phyloP scores from a whole-genome alignment of 2,329 filamentous ascomycete species.

The Davidsoniella virescens region DNA sequence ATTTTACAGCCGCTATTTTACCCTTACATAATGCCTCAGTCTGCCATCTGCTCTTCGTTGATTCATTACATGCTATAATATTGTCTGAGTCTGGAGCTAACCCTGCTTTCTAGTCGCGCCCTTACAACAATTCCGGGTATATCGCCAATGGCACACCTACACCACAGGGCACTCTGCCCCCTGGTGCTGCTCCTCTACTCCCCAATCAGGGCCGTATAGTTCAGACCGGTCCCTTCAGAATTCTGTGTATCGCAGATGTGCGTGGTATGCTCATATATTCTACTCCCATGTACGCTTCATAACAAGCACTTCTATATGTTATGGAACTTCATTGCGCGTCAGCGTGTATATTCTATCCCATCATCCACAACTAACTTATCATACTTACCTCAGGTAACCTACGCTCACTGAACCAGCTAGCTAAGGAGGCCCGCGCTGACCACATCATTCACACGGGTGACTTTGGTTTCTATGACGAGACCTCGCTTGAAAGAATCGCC shows the following conservation, averaged over 20 bases:
- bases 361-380: slow-evolving; percentile 13
- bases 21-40: no score
- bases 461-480: slow-evolving; percentile 97
- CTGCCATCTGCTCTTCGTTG: no score
- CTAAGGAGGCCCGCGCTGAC: slow-evolving; percentile 84
- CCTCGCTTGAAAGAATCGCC: slow-evolving; percentile 87
- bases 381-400: slow-evolving; percentile 54
- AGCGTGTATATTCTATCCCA: neutral
- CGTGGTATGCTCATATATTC: slow-evolving; percentile 34
- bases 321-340: neutral
- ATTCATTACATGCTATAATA: no score
- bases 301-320: neutral
- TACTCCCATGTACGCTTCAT: no score
- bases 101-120: slow-evolving; percentile 22
- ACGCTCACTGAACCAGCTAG: slow-evolving; percentile 87
- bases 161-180: slow-evolving; percentile 20
- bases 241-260: slow-evolving; percentile 57
- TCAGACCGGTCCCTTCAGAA: slow-evolving; percentile 47
- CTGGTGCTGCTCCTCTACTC: slow-evolving; percentile 46
- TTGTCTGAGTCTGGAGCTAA: no score
- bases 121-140: slow-evolving; percentile 38
- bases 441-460: slow-evolving; percentile 98
- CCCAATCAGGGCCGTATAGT: slow-evolving; percentile 52
- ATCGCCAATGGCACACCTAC: slow-evolving; percentile 43
- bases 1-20: no score